A percentile compares a stretch with the other conserved stretches of the same genome.
Conservation (phyloP, 2,329 filamentous ascomycete species). For the Gremmenia infestans region DNA sequence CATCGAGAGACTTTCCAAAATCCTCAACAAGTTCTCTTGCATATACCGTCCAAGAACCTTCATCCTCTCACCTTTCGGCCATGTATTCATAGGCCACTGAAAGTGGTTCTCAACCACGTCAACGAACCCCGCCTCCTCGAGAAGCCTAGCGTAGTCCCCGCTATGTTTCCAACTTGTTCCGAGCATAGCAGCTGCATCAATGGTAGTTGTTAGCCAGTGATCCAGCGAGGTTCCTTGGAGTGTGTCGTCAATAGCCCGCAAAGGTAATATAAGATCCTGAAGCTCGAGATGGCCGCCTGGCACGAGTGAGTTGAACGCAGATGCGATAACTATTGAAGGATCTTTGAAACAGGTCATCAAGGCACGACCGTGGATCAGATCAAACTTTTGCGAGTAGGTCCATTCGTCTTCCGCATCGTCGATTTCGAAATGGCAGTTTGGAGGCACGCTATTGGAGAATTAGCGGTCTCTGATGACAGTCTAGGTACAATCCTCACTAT, state of each 20-base stretch:
- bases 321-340: slow-evolving; percentile 4
- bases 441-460: slow-evolving; percentile 42
- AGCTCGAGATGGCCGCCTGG: slow-evolving; percentile 31
- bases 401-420: slow-evolving; percentile 47
- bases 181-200: slow-evolving; percentile 7
- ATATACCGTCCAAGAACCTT: slow-evolving; percentile 25
- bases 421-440: slow-evolving; percentile 45
- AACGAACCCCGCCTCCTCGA: slow-evolving; percentile 45
- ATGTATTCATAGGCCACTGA: slow-evolving; percentile 49
- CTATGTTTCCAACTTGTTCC: slow-evolving; percentile 13
- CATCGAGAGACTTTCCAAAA: slow-evolving; percentile 20
- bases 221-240: slow-evolving; percentile 19
- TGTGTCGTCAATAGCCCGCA: slow-evolving; percentile 15
- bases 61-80: slow-evolving; percentile 38
- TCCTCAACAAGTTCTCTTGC: slow-evolving; percentile 15
- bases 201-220: slow-evolving; percentile 14
- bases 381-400: slow-evolving; percentile 42
- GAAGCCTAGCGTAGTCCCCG: slow-evolving; percentile 12
- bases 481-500: slow-evolving; percentile 3
- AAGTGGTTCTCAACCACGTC: slow-evolving; percentile 47
- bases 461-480: background rate
- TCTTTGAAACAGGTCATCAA: slow-evolving; percentile 29
- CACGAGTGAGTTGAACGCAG: slow-evolving; percentile 26
- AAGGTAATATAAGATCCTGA: slow-evolving; percentile 20
- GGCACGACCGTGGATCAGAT: slow-evolving; percentile 35